Base-by-base conservation (phyloP, 345 rosid genomes). In the Turnera subulata region DNA sequence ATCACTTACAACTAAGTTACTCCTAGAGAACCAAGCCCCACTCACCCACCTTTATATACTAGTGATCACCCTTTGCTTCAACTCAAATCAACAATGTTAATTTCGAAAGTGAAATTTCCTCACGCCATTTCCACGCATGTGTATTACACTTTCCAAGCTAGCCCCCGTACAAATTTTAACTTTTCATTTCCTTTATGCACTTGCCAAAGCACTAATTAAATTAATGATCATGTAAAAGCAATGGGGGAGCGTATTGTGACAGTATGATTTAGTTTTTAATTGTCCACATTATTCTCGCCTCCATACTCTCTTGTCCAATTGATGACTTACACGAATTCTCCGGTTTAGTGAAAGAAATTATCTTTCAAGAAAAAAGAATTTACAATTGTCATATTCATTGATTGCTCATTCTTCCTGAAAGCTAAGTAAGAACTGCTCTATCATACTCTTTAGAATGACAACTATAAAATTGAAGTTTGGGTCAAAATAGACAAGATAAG, bases 21-120 rank as follows among this genome's bases (percentile, higher is more conserved):
- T 65, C 60, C 67, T 25, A 54, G 24, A 43, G 24, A 23, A 25
- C 38, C 17, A 23, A 45, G 62, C 76, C 56, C 61, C 57, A 46
- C 78, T 57, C 67, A 78, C 73, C 81, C 76, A 68, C 76, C 79
- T 68, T 65, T 81, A 64, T 81, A 81, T 81, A 76, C 62, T 37
- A 48, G 58, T 25, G 22, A 1, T 26, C 32, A n/a, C 53, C 57
- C 47, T 61, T 58, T 65, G 62, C 66, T 61, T 67, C 26, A 2
- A 54, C 65, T n/a, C 6, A 45, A 53, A 67, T 65, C 56, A 29
- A 48, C n/a, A 37, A 43, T 55, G 35, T 54, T 61, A 6, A 0
- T 48, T 56, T 63, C 2, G 18, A 19, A 42, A 2, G 39, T 14
- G 23, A 38, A 14, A 23, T 49, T 2, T 24, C 32, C 70, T 58